A percentile compares a stretch with the other conserved stretches of the same genome.
phyloP scores from a whole-genome alignment of 495 filamentous ascomycete genomes.

The Xylaria castorea region DNA sequence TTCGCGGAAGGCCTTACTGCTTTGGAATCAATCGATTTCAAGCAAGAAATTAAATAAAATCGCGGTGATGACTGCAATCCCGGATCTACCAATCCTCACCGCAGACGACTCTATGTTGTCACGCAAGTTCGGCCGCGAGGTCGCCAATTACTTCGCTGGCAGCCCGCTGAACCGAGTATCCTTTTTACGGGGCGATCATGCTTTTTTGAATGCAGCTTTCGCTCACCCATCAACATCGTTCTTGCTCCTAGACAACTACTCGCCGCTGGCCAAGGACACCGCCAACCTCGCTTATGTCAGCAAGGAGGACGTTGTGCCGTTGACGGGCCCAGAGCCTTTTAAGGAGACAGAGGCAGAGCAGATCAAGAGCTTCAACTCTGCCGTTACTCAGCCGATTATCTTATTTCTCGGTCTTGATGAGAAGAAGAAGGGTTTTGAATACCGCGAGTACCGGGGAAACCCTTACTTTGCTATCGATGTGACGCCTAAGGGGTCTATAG shows the following conservation, averaged over 20 bases:
- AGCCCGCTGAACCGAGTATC: slow-evolving; percentile 68
- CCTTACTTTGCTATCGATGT: slow-evolving; percentile 92
- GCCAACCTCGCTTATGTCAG: slow-evolving; percentile 65
- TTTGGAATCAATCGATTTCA: not conserved
- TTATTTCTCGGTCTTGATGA: slow-evolving; percentile 92
- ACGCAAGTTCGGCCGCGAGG: slow-evolving; percentile 86
- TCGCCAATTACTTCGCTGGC: slow-evolving; percentile 95
- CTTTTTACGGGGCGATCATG: slow-evolving; percentile 81
- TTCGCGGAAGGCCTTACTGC: slow-evolving; percentile 5
- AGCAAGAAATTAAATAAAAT: not conserved
- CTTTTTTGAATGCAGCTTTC: slow-evolving; percentile 79
- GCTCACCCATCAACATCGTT: slow-evolving; percentile 73
- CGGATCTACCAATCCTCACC: slow-evolving; percentile 53
- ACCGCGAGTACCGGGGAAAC: slow-evolving; percentile 67
- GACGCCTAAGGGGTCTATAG: slow-evolving; percentile 69
- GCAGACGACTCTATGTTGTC: slow-evolving; percentile 84
- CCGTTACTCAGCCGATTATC: slow-evolving; percentile 65
- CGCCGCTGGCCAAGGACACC: slow-evolving; percentile 70
- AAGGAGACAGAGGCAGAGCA: slow-evolving; percentile 73
- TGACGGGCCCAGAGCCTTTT: slow-evolving; percentile 78
- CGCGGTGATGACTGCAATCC: slow-evolving; percentile 39
- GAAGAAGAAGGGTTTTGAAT: slow-evolving; percentile 54
- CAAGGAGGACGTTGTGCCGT: slow-evolving; percentile 66
- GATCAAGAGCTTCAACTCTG: slow-evolving; percentile 77
- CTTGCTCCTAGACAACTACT: slow-evolving; percentile 78